Evolutionary conservation across 2,329 filamentous ascomycete genomes (phyloP), one percentile per base, ranked within the genome.

Genomic region (Aspergillus sp.): DNA sequence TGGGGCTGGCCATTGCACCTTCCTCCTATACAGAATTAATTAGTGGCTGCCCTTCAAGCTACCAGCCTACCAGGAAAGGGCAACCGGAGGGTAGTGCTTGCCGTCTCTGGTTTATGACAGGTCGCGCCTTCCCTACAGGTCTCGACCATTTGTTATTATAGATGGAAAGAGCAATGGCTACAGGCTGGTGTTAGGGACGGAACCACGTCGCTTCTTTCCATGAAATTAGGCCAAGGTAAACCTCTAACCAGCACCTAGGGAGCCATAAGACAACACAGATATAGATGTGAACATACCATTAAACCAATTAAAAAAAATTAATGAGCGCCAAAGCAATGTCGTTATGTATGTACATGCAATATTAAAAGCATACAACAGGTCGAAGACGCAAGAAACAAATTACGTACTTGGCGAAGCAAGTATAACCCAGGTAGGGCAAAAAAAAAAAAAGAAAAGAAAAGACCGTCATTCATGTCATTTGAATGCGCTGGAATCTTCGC

Each of bases 331-430:
- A 37, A n/a, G 35, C 14, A 50, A 50, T 45, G 46, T 31, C 19
- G 23, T 53, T 53, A 53, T 41, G 33, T 53, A 57, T 53, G 49
- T 50, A 51, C 47, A 56, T 44, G 35, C 23, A 31, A 51, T 27
- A 45, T 46, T 39, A 46, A 54, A 41, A 35, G n/a, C 31, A 39
- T 47, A 27, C 12, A 21, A 46, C 41, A 51, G 17, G 35, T 41
- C 27, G 40, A 52, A 33, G 39, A n/a, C 17, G 31, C 40, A 19
- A 15, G 8, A n/a, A 31, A 43, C 19, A 11, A 40, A 47, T 27
- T 54, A 54, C 48, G 43, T 54, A 47, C 37, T 39, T 5, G 19
- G n/a, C 17, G 27, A 11, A 31, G 27, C 27, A 50, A 48, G 8
- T 8, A 35, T 35, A 25, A 25, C 4, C 6, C 19, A 25, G 35